A percentile compares a stretch with the other conserved stretches of the same genome.
These are phyloP conservation scores for Artemisia annua DNA, from an alignment of 129 eudicot genomes.

Conservation along the genomic window DNA sequence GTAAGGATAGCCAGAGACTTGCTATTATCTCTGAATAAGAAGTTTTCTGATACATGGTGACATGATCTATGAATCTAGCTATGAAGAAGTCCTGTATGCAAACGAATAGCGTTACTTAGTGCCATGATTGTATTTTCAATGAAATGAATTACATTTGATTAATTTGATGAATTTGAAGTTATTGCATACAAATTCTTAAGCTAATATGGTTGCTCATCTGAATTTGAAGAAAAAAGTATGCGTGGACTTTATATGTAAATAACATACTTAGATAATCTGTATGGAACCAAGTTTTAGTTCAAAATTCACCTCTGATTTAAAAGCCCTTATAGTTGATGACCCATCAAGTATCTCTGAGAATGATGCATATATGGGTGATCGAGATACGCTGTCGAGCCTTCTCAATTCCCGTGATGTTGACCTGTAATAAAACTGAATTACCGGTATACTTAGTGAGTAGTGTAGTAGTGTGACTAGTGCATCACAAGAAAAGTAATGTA, in stretches of 20 bases:
- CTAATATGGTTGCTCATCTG: conserved; percentile 5
- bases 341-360: conserved; percentile 91
- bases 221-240: background rate
- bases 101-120: conserved; percentile 22
- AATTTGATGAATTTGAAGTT: too few species aligned
- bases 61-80: conserved; percentile 51
- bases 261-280: conserved; percentile 6
- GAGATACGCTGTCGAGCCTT: conserved; percentile 92
- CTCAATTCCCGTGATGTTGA: conserved; percentile 85
- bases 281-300: background rate
- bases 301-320: conserved; percentile 65
- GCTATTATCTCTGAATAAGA: conserved; percentile 78
- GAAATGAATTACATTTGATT: too few species aligned
- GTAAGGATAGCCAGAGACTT: conserved; percentile 94
- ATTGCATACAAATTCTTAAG: background rate
- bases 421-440: conserved; percentile 86
- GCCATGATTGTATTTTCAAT: too few species aligned
- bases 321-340: conserved; percentile 88
- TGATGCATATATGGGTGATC: conserved; percentile 94
- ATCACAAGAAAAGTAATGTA: background rate
- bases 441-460: conserved; percentile 12
- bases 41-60: conserved; percentile 71
- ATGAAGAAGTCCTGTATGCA: conserved; percentile 62
- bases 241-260: background rate
- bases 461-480: conserved; percentile 6